Percentiles rank a stretch among this genome's conserved stretches.
phyloP scores from a whole-genome alignment of 805 yeast genomes.

The Tetrapisispora taiwanensis region DNA sequence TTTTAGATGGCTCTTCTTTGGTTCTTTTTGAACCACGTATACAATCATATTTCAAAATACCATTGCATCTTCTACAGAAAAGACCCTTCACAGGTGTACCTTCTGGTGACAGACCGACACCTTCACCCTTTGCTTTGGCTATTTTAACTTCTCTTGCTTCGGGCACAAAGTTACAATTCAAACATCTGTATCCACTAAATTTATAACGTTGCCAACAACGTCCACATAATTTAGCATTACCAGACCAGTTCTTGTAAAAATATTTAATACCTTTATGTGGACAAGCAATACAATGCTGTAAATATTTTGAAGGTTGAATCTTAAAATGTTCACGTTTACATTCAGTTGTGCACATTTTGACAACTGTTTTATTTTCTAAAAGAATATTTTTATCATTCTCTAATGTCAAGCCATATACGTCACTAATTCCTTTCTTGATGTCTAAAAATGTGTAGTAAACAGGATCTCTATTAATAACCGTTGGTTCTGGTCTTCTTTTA shows the following conservation, averaged over 20 bases:
- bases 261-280: constrained; percentile 16
- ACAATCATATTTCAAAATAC: constrained; percentile 11
- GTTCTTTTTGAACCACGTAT: constrained; percentile 9
- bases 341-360: constrained; percentile 9
- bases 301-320: constrained; percentile 9
- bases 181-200: constrained; percentile 18
- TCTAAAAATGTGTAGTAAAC: constrained; percentile 16
- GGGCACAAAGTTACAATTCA: constrained; percentile 19
- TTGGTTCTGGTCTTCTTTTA: constrained; percentile 12
- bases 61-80: constrained; percentile 12
- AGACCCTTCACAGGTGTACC: constrained; percentile 12
- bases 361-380: constrained; percentile 18
- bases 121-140: constrained; percentile 10
- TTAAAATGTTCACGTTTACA: constrained; percentile 16
- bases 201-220: constrained; percentile 21
- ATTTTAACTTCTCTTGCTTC: constrained; percentile 16
- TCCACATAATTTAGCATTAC: constrained; percentile 17
- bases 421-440: constrained; percentile 11
- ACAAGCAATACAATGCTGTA: constrained; percentile 20
- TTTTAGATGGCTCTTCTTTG: not conserved
- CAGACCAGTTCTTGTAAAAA: constrained; percentile 22
- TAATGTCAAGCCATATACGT: constrained; percentile 13
- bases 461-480: constrained; percentile 11
- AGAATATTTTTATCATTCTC: constrained; percentile 13
- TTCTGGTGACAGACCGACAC: constrained; percentile 9